Base-by-base conservation (phyloP, 2,329 filamentous ascomycete species). In the Colletotrichum tropicicola region DNA sequence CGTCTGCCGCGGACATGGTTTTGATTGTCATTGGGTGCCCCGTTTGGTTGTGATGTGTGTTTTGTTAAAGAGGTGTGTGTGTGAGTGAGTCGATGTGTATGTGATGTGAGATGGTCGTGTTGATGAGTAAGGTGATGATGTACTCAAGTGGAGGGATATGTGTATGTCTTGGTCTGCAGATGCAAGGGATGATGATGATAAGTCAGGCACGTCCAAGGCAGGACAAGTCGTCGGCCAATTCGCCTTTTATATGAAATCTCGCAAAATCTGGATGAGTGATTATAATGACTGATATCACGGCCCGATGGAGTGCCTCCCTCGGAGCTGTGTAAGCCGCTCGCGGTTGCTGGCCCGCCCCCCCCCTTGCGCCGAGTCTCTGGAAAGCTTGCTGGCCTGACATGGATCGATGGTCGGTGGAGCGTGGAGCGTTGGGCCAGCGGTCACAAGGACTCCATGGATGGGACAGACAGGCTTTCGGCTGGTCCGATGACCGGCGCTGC, bases 401-500 rank as follows among this genome's bases (percentile, higher is more conserved):
- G 61, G 43, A 60, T 55, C 61, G 56, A 60, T 59, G 45, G 53
- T 51, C 45, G 44, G n/a, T n/a, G n/a, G n/a, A n/a, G 28, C 56
- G 39, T 17, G 21, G 43, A 45, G 43, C 51, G 37, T 17, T 44
- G 41, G 53, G 39, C 13, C 12, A 17, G 12, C 7, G 7, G 30
- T 47, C 49, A 53, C 49, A 47, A 48, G 49, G 61, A n/a, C n/a
- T n/a, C n/a, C n/a, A n/a, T n/a, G n/a, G n/a, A n/a, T n/a, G n/a
- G n/a, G n/a, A n/a, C n/a, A n/a, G n/a, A 37, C 32, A 44, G 45
- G 27, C 28, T 32, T 32, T 65, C 51, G 49, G 57, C 48, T 45
- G 51, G 57, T 62, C 62, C 62, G 62, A 65, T 62, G 37, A 65
- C 62, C 58, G 62, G 62, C 62, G 62, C 41, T 10, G 3, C n/a